Percentiles rank a stretch among this genome's conserved stretches.
Conservation (phyloP, 2,329 filamentous ascomycete genomes). For the Ophioceras dolichostomum region DNA sequence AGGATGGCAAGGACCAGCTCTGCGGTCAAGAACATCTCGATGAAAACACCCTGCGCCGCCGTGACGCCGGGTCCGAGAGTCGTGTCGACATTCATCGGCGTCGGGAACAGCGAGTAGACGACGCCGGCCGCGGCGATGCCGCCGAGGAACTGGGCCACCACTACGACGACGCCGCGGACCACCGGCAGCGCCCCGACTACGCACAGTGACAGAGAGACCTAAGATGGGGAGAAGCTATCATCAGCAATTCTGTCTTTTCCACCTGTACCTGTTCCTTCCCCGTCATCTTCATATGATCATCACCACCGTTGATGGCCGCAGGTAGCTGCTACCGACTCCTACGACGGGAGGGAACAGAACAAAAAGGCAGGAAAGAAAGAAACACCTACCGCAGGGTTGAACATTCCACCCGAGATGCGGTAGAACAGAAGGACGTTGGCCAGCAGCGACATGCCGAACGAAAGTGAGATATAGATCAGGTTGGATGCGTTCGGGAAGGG, state of each 20-base stretch:
- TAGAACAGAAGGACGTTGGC: slow-evolving; percentile 46
- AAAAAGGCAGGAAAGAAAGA: too few species aligned
- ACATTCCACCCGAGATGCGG: slow-evolving; percentile 37
- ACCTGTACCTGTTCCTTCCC: too few species aligned
- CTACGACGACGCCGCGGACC: slow-evolving; percentile 35
- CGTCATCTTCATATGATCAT: too few species aligned
- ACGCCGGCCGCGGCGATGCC: slow-evolving; percentile 47
- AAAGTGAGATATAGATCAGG: slow-evolving; percentile 35
- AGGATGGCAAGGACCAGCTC: slow-evolving; percentile 53
- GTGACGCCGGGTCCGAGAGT: slow-evolving; percentile 36
- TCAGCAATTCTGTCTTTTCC: not conserved
- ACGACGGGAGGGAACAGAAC: too few species aligned
- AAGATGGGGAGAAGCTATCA: not conserved
- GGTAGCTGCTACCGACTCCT: too few species aligned
- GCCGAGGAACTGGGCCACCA: slow-evolving; percentile 44
- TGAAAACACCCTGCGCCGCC: slow-evolving; percentile 47
- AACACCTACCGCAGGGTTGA: slow-evolving; percentile 34
- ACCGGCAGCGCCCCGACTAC: slow-evolving; percentile 44
- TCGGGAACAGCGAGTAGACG: slow-evolving; percentile 45
- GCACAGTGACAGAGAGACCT: slow-evolving; percentile 47
- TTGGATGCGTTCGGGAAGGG: slow-evolving; percentile 19
- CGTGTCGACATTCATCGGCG: slow-evolving; percentile 38
- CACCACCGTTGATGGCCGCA: too few species aligned
- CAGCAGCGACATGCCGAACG: slow-evolving; percentile 36
- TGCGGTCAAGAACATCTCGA: slow-evolving; percentile 54